A percentile compares a stretch with the other conserved stretches of the same genome.
Conservation (phyloP, 768 basidiomycete species). For the Psilocybe cubensis region DNA sequence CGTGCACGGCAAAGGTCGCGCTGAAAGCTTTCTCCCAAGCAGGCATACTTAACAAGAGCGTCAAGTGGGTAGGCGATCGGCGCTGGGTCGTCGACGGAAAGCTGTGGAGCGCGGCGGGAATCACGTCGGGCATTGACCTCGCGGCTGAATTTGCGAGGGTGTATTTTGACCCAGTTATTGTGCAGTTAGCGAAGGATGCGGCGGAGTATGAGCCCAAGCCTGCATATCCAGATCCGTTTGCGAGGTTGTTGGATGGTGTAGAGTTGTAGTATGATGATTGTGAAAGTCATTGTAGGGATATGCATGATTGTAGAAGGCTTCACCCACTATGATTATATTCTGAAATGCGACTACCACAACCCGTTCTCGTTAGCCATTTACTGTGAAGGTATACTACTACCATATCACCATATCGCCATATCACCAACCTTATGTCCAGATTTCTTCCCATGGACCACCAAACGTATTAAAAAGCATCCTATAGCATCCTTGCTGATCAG, state of each 20-base stretch:
- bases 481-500: too few species aligned
- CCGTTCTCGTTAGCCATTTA: too few species aligned
- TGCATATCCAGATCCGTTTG: constrained; percentile 26
- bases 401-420: too few species aligned
- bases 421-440: too few species aligned
- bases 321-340: too few species aligned
- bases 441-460: too few species aligned
- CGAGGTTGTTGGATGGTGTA: constrained; percentile 22
- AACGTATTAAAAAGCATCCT: too few species aligned
- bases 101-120: constrained; percentile 29
- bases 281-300: too few species aligned
- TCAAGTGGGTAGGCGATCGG: constrained; percentile 29
- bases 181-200: constrained; percentile 14
- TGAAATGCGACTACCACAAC: too few species aligned
- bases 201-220: constrained; percentile 26
- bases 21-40: constrained; percentile 11
- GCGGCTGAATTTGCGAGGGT: constrained; percentile 27
- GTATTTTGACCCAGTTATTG: constrained; percentile 23
- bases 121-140: constrained; percentile 30
- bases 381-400: too few species aligned
- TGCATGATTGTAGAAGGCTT: too few species aligned
- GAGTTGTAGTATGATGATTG: constrained; percentile 5
- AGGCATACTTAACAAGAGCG: constrained; percentile 21
- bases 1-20: constrained; percentile 23
- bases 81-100: constrained; percentile 29